Evolutionary conservation across 331 rosid species (phyloP), one percentile per base, ranked within the genome.

Genomic region (Quercus lobata): DNA sequence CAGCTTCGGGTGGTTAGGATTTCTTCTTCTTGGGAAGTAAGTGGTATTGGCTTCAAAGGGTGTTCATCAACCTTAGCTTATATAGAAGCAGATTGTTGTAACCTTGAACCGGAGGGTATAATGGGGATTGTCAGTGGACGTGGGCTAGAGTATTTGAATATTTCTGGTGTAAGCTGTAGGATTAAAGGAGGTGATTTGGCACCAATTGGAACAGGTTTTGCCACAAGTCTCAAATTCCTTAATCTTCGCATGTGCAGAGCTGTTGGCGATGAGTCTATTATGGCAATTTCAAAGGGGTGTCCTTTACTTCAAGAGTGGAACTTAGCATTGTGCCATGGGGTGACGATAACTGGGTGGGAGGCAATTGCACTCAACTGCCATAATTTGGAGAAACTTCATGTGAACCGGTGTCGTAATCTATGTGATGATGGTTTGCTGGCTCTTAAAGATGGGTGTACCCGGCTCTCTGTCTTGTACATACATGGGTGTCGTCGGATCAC

Each of bases 261-360:
- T 49, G 66, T 89, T 46, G 73, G 80, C 1, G 87, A 89, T 4
- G 17, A 69, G 29, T 82, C 90, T 3, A 76, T 89, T 68, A 52
- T 25, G 6, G 87, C 86, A 60, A 84, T 91, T 73, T 82, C 91
- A 76, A 81, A 81, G 78, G 85, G 93, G 65, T 89, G 91, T 75
- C 84, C 84, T 1, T 75, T 85, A 8, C 90, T 89, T 41, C 79
- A 87, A 78, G 91, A 91, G 53, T 91, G 96, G 93, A 91, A 87
- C 88, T 84, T 91, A 57, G 96, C 91, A 11, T 76, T 89, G 29
- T 87, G 96, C 63, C 89, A 87, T 37, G 89, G 79, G 71, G 88
- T 89, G 66, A 75, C 74, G 62, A 71, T 77, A 72, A 41, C 69
- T 12, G 91, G 93, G 66, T 91, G 93, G 96, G 82, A 69, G 24